Base-by-base conservation (phyloP, 352 stramenopile species). In the Phytophthora hybrid region DNA sequence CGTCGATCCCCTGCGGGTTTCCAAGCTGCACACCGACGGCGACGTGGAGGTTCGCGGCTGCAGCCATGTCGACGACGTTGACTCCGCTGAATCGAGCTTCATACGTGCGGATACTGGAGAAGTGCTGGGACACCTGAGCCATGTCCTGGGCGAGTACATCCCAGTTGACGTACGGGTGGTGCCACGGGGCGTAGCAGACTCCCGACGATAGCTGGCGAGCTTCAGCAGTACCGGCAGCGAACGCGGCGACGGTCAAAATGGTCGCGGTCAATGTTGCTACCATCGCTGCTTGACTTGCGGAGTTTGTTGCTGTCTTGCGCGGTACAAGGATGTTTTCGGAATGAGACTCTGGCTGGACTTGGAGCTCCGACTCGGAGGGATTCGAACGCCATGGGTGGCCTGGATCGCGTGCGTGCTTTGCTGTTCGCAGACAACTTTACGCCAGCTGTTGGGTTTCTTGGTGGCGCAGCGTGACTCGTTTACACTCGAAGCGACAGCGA, bases 151-250 rank as follows among this genome's bases (percentile, higher is more conserved):
- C 52, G 16, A 83, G 55, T 3, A 83, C 63, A 26, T 78, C 69
- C 16, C 59, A 23, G 34, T 61, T 71, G n/a, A 87, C 80, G 23
- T 41, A 58, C 7, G 21, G 19, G 73, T 89, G 82, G 73, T 89
- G 82, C 82, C 82, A 89, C 46, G 82, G 76, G 44, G 69, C 76
- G 78, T 89, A 89, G 82, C 80, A 88, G 5, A 88, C 70, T 51
- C 82, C 80, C 1, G 60, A 54, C 18, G 41, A 47, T 11, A 65
- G 44, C 10, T 34, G 41, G n/a, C n/a, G 31, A 39, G 57, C 57
- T 3, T 65, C 59, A 31, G 59, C 18, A 9, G 11, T 19, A 14
- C 41, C 19, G 11, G 34, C 31, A 10, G 44, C 44, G 7, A 65
- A 39, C 11, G 56, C 56, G 2, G 41, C 14, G 16, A 19, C 18